These are phyloP conservation scores for Agaricales sp. DNA, from an alignment of 1,284 basidiomycete species.

Conservation along the genomic window DNA sequence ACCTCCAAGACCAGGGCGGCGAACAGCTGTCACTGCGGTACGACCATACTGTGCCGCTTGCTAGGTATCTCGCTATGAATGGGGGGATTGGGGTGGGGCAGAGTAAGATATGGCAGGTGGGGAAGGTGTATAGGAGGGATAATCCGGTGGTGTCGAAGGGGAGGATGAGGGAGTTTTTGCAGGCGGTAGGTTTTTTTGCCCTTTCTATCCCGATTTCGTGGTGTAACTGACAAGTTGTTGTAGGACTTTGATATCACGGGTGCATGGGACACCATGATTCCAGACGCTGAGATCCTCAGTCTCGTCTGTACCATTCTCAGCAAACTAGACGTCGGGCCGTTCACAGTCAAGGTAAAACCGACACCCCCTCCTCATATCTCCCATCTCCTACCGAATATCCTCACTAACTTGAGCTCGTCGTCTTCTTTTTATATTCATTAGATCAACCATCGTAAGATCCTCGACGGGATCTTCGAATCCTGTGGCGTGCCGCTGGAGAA, in stretches of 20 bases:
- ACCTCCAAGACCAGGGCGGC: constrained; percentile 97
- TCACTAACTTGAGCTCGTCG: not conserved
- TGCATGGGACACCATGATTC: constrained; percentile 91
- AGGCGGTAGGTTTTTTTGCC: constrained; percentile 60
- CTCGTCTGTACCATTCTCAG: constrained; percentile 78
- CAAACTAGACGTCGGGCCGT: constrained; percentile 84
- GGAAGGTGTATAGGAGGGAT: constrained; percentile 96
- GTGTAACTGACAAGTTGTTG: constrained; percentile 29
- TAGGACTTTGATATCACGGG: constrained; percentile 97
- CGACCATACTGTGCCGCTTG: constrained; percentile 95
- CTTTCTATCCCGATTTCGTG: too few relatives aligned
- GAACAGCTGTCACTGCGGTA: constrained; percentile 93
- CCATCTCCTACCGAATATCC: not conserved
- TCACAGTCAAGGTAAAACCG: constrained; percentile 78
- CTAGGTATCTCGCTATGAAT: constrained; percentile 93
- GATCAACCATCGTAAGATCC: constrained; percentile 95
- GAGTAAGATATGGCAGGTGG: constrained; percentile 91
- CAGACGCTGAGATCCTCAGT: constrained; percentile 88
- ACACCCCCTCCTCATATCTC: not conserved
- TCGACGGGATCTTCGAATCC: constrained; percentile 95
- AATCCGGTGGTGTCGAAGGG: constrained; percentile 98
- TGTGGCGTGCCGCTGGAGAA: constrained; percentile 92
- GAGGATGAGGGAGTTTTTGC: constrained; percentile 97
- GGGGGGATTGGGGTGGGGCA: constrained; percentile 60
- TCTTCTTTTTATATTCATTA: constrained; percentile 19